Evolutionary conservation across 2,329 filamentous ascomycete genomes (phyloP).

Genomic region (Pseudocercospora musae): DNA sequence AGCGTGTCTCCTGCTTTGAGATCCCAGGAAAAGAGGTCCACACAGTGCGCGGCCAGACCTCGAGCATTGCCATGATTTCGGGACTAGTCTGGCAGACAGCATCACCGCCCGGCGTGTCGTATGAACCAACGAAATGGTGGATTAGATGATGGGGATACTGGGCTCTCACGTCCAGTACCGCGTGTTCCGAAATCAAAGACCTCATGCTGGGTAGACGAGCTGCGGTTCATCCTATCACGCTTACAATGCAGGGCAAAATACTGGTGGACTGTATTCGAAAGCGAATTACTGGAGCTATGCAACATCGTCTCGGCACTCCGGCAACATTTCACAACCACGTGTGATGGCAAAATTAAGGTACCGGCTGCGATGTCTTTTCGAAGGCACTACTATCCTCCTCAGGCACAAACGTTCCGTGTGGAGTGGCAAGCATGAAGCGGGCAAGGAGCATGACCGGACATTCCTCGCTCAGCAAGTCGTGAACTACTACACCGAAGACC

Average conservation of each 20-base stretch:
- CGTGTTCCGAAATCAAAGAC: too few relatives aligned
- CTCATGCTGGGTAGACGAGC: too few relatives aligned
- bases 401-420: neutral
- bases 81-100: too few relatives aligned
- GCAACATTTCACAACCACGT: neutral
- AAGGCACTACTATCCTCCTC: neutral
- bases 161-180: too few relatives aligned
- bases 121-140: too few relatives aligned
- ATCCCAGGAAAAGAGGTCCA: too few relatives aligned
- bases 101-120: too few relatives aligned
- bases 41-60: too few relatives aligned
- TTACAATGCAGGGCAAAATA: neutral
- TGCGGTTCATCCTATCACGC: neutral
- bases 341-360: neutral
- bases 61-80: too few relatives aligned
- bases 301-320: neutral
- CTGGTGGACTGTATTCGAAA: neutral
- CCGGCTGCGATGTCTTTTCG: neutral
- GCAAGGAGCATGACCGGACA: constrained; percentile 36
- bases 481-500: constrained; percentile 38
- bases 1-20: too few relatives aligned
- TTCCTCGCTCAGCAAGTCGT: constrained; percentile 34
- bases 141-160: too few relatives aligned
- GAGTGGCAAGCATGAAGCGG: neutral
- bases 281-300: neutral